Evolutionary conservation across 768 basidiomycete species (phyloP), one percentile per base, ranked within the genome.

Genomic region (Cystobasidium onofrii): DNA sequence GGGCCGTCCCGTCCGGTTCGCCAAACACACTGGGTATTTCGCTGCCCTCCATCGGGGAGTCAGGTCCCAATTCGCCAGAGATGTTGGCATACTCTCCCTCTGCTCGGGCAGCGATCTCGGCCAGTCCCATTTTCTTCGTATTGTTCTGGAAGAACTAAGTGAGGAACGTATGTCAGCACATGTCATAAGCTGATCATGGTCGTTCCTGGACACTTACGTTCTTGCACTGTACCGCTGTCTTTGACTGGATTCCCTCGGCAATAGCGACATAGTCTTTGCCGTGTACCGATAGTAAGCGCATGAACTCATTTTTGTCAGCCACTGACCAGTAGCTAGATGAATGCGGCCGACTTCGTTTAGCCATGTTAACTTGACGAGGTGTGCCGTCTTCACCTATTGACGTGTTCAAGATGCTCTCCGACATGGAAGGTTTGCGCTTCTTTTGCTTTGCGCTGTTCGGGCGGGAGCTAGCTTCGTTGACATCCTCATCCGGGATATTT

Each of bases 241-340:
- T 83, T 33, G 77, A 79, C 6, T 86, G 86, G 84, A 90, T 85
- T 3, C 85, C 85, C 1, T 87, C 84, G 0, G 89, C 86, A 64
- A 91, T 88, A n/a, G 85, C 84, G 77, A 86, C 85, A 77, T 87
- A 87, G 77, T 90, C 85, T 67, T 85, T 84, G 41, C 88, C 89
- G 79, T 89, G 84, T 73, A 86, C 83, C n/a, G 82, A 81, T 20
- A 89, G 82, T 44, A 90, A 83, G 18, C 83, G 79, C 60, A 87
- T 76, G 78, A 90, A 87, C 57, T 85, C 76, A 41, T 74, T 74
- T 83, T 87, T 87, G 77, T 91, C 89, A 41, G 87, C 86, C 10
- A 86, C 85, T 1, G 86, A 86, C 88, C 89, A 90, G 61, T 85
- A 84, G 44, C 80, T 81, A 33, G 79, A 83, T 60, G 83, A 78